Base-by-base conservation (phyloP, 202 grass and related monocot species). In the Cymbopogon flexuosus region DNA sequence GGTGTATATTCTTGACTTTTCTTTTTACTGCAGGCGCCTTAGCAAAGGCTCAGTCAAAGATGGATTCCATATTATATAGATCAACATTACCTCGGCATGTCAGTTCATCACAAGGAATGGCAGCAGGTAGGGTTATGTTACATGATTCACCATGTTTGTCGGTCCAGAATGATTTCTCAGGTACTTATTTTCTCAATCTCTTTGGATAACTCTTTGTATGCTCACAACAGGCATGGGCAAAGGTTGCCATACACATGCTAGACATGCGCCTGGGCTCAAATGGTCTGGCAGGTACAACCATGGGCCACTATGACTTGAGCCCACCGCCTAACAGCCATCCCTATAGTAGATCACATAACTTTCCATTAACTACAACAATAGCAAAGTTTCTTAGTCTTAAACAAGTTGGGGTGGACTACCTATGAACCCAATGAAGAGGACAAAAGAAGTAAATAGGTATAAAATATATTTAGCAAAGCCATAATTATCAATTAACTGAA, bases 401-500 rank as follows among this genome's bases (percentile, higher is more conserved):
- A 0, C 40, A 70, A 46, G 41, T 70, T 46, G 12, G 67, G 67
- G 21, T 45, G 45, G 39, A 8, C 21, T 70, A 24, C 13, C 6
- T 8, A 49, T 8, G 15, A 68, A 71, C 14, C 45, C 8, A 72
- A 51, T n/a, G 46, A 51, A 31, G 69, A n/a, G 14, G 27, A 12
- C 8, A 72, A 51, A 46, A 70, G 4, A 19, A 31, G 10, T 52
- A 73, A 21, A 69, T 51, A 56, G 27, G 29, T 16, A 33, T 30
- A 69, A 24, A 16, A 47, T 27, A 49, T 18, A 72, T 34, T 13
- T 54, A 35, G 16, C 34, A 56, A 22, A 56, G 46, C 29, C 21
- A 33, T 72, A 61, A 33, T 47, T 86, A 81, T 47, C 62, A 41
- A 69, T 52, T 14, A 84, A 80, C 18, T 1, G 11, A 15, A 72